A percentile compares a stretch with the other conserved stretches of the same genome.
Conservation (phyloP, 345 rosid species). For the Melaleuca quinquenervia region DNA sequence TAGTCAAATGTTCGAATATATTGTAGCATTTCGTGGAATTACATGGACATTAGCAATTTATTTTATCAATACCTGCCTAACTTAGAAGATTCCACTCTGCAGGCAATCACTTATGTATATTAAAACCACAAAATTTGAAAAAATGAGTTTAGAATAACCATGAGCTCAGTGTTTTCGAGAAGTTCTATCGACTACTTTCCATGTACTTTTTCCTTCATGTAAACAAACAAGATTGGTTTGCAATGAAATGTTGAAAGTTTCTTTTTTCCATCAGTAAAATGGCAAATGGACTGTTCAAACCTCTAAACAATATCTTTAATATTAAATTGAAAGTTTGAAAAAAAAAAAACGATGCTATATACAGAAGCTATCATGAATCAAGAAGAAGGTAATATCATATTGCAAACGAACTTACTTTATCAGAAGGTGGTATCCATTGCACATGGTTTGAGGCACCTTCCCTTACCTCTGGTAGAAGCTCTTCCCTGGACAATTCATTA, state of each 20-base stretch:
- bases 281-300: neutral
- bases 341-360: neutral
- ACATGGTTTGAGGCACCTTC: conserved; percentile 13
- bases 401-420: conserved; percentile 14
- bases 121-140: neutral
- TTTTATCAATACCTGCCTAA: neutral
- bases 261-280: neutral
- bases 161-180: neutral
- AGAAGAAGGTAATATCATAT: neutral
- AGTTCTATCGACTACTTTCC: neutral
- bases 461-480: conserved; percentile 11
- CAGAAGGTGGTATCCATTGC: conserved; percentile 10
- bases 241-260: neutral
- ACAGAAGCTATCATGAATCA: neutral
- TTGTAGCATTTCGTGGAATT: neutral
- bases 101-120: neutral
- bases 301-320: neutral
- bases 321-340: neutral
- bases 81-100: neutral
- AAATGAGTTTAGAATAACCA: neutral
- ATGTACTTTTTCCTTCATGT: neutral
- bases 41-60: neutral
- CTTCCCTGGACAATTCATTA: conserved; percentile 20
- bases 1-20: neutral
- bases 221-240: neutral